phyloP scores from a whole-genome alignment of 805 yeast species.

The Candida chauliodis region DNA sequence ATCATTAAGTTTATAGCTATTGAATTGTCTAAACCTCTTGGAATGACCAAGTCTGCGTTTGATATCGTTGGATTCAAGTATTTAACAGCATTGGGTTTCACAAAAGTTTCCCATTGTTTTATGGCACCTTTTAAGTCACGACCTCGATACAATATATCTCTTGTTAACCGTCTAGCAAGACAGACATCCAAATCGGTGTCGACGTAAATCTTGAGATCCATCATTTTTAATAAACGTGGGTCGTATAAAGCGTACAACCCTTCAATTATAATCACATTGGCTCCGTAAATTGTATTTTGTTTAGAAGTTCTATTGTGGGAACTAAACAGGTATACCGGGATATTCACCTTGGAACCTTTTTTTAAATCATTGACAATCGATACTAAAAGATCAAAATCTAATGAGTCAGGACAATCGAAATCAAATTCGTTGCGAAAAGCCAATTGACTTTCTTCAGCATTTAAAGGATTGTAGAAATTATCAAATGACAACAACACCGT shows the following conservation, averaged over 20 bases:
- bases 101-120: slow-evolving; percentile 85
- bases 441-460: slow-evolving; percentile 50
- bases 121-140: slow-evolving; percentile 80
- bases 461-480: slow-evolving; percentile 81
- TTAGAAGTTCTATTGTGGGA: slow-evolving; percentile 66
- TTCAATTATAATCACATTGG: slow-evolving; percentile 87
- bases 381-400: slow-evolving; percentile 72
- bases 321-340: slow-evolving; percentile 56
- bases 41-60: slow-evolving; percentile 84
- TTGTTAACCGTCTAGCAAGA: slow-evolving; percentile 77
- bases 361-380: slow-evolving; percentile 64
- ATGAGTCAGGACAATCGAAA: slow-evolving; percentile 82
- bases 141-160: slow-evolving; percentile 86
- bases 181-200: slow-evolving; percentile 94
- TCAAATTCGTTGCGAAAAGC: slow-evolving; percentile 77
- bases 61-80: slow-evolving; percentile 73
- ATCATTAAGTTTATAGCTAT: slow-evolving; percentile 80
- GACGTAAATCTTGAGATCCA: slow-evolving; percentile 86
- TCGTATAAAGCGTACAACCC: slow-evolving; percentile 85
- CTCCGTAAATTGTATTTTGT: slow-evolving; percentile 80
- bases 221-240: slow-evolving; percentile 60
- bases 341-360: slow-evolving; percentile 51
- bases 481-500: slow-evolving; percentile 86
- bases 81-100: slow-evolving; percentile 85
- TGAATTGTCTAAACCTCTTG: slow-evolving; percentile 79